phyloP scores from a whole-genome alignment of 495 filamentous ascomycete genomes.

The Penicillium tannophilum region DNA sequence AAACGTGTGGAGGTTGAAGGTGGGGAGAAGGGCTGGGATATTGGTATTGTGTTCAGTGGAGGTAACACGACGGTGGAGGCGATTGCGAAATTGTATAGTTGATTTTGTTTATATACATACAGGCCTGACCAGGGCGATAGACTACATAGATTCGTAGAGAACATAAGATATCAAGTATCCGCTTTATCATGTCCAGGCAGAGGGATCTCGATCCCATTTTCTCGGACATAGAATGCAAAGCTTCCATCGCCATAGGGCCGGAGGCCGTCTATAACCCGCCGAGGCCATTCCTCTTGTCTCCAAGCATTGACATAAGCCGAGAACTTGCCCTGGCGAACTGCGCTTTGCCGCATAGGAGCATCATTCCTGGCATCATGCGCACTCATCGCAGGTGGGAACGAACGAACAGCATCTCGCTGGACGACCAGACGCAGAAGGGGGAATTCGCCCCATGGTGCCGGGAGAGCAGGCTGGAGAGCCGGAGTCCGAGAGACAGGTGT shows the following conservation, averaged over 20 bases:
- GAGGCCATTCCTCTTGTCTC: slow-evolving; percentile 48
- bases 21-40: slow-evolving; percentile 77
- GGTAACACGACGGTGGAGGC: slow-evolving; percentile 88
- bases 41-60: slow-evolving; percentile 85
- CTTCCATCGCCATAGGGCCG: slow-evolving; percentile 31
- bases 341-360: slow-evolving; percentile 44
- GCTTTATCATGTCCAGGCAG: slow-evolving; percentile 2
- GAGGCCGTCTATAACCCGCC: slow-evolving; percentile 34
- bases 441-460: slow-evolving; percentile 49
- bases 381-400: slow-evolving; percentile 57
- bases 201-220: slow-evolving; percentile 24
- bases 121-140: neutral
- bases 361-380: slow-evolving; percentile 57
- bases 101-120: slow-evolving; percentile 2
- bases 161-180: neutral
- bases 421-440: slow-evolving; percentile 51
- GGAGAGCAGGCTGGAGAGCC: slow-evolving; percentile 44
- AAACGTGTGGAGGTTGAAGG: slow-evolving; percentile 67
- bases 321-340: slow-evolving; percentile 44
- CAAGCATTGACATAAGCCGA: slow-evolving; percentile 49
- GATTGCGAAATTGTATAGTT: slow-evolving; percentile 50
- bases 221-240: slow-evolving; percentile 33
- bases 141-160: neutral
- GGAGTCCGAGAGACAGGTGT: slow-evolving; percentile 35
- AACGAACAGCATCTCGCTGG: slow-evolving; percentile 43